phyloP scores from a whole-genome alignment of 1,284 basidiomycete species.

The Ganoderma sp. region DNA sequence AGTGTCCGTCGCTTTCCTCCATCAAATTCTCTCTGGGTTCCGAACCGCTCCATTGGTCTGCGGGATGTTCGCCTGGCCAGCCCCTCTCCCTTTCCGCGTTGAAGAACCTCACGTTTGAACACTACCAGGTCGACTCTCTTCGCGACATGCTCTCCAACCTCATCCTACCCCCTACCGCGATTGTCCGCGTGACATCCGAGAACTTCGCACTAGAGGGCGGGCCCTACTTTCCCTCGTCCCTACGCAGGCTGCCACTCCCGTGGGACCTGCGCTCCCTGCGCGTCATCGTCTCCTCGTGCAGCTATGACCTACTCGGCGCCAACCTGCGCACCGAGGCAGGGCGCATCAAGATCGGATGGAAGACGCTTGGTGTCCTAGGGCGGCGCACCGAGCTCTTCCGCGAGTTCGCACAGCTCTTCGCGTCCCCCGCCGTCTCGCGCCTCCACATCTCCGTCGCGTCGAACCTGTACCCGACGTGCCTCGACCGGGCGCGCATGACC shows the following conservation, averaged over 20 bases:
- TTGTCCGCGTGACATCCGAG: constrained; percentile 1
- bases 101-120: constrained; percentile 1
- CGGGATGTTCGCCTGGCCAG: not conserved
- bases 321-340: not conserved
- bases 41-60: not conserved
- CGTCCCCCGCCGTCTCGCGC: constrained; percentile 8
- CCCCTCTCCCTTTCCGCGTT: not conserved
- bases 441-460: constrained; percentile 11
- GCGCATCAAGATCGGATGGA: constrained; percentile 2
- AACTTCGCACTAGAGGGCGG: not conserved
- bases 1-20: not conserved
- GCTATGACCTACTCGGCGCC: constrained; percentile 7
- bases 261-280: constrained; percentile 8
- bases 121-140: not conserved
- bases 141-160: not conserved
- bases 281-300: constrained; percentile 3
- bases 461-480: constrained; percentile 8
- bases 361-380: constrained; percentile 1
- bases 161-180: not conserved
- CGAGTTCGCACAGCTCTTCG: constrained; percentile 6
- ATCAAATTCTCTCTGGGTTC: constrained; percentile 5
- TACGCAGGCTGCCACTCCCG: constrained; percentile 3
- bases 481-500: not conserved
- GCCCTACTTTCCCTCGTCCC: not conserved
- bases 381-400: constrained; percentile 4